Evolutionary conservation across 2,329 filamentous ascomycete genomes (phyloP).

Genomic region (Hypoxylon sp.): DNA sequence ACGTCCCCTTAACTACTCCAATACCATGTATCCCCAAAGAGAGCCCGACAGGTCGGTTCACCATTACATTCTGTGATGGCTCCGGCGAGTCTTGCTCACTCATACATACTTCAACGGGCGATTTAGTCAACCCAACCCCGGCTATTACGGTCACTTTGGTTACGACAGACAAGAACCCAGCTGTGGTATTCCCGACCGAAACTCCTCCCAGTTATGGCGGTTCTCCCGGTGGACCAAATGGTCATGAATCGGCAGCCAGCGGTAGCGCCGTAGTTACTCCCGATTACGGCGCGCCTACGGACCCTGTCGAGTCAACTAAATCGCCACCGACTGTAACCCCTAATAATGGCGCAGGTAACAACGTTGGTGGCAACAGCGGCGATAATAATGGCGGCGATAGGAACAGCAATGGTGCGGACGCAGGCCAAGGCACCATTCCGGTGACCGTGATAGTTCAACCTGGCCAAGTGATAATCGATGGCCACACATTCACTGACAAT

Average conservation of each 20-base stretch:
- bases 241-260: conserved; percentile 33
- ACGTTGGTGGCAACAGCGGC: background rate
- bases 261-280: conserved; percentile 34
- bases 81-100: conserved; percentile 53
- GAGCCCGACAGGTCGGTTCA: conserved; percentile 46
- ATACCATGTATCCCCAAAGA: conserved; percentile 53
- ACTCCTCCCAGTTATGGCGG: conserved; percentile 57
- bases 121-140: conserved; percentile 28
- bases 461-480: conserved; percentile 61
- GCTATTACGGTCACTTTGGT: conserved; percentile 58
- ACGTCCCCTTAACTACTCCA: conserved; percentile 56
- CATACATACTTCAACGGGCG: conserved; percentile 34
- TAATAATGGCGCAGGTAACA: background rate
- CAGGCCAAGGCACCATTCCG: conserved; percentile 37
- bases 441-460: conserved; percentile 60
- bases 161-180: conserved; percentile 68
- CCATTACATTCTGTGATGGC: conserved; percentile 50
- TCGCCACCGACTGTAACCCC: conserved; percentile 26
- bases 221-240: conserved; percentile 31
- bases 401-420: conserved; percentile 1
- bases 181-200: conserved; percentile 59
- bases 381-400: background rate
- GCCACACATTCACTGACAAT: conserved; percentile 58
- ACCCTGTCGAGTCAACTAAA: conserved; percentile 36
- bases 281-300: conserved; percentile 43